Conservation (phyloP, 2,329 filamentous ascomycete genomes). For the Stagonosporopsis rhizophila region DNA sequence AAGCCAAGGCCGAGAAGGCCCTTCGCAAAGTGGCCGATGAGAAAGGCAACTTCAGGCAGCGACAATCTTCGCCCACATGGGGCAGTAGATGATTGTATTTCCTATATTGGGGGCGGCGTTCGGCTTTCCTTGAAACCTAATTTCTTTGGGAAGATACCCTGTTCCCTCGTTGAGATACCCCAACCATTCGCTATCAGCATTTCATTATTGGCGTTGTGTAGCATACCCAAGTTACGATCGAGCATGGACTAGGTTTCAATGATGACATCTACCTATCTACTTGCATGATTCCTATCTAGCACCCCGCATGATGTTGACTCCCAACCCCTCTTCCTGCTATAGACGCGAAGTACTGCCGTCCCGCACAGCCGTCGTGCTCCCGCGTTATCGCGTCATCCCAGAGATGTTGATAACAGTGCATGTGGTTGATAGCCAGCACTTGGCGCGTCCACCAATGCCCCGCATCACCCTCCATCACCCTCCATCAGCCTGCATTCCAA, state of each 20-base stretch:
- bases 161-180: conserved; percentile 40
- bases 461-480: conserved; percentile 18
- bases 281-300: conserved; percentile 6
- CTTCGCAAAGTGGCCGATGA: conserved; percentile 49
- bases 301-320: conserved; percentile 5
- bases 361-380: conserved; percentile 10
- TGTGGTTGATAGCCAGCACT: conserved; percentile 14
- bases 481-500: conserved; percentile 10
- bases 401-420: conserved; percentile 19
- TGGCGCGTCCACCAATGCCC: conserved; percentile 14
- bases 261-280: conserved; percentile 14
- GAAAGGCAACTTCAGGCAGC: conserved; percentile 50
- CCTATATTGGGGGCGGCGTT: conserved; percentile 19
- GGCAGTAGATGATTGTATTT: conserved; percentile 39
- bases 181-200: conserved; percentile 35
- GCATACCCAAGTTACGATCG: conserved; percentile 6
- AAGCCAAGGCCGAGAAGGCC: conserved; percentile 44
- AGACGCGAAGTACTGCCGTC: conserved; percentile 4
- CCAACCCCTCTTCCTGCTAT: conserved; percentile 8
- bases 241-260: conserved; percentile 15
- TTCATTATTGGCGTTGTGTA: conserved; percentile 13
- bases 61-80: conserved; percentile 47
- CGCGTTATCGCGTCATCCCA: conserved; percentile 19
- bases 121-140: conserved; percentile 15
- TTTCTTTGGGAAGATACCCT: conserved; percentile 37